Evolutionary conservation across 164 flowering plant genomes (phyloP).

Genomic region (Vitis rotundifolia): DNA sequence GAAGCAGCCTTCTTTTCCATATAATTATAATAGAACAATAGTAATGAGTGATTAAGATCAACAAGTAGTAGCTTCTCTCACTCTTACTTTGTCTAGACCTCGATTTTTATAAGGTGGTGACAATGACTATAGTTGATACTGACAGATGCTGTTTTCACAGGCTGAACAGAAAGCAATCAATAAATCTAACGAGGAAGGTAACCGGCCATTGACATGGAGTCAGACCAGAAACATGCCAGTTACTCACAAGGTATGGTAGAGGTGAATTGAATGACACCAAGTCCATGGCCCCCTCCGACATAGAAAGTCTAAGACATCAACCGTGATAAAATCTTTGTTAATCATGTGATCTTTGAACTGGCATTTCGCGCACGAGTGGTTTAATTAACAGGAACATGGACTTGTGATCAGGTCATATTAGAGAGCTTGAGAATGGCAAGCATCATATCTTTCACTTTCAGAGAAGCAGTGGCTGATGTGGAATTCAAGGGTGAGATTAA

Average conservation of each 20-base stretch:
- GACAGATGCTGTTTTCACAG: conserved; percentile 31
- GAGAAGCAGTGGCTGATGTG: conserved; percentile 88
- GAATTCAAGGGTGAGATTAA: conserved; percentile 70
- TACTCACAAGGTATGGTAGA: conserved; percentile 51
- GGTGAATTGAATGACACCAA: no score
- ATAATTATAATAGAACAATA: background rate
- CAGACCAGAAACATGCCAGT: conserved; percentile 80
- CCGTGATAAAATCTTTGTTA: background rate
- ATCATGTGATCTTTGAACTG: background rate
- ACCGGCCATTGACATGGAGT: conserved; percentile 51
- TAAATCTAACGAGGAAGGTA: conserved; percentile 35
- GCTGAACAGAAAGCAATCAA: conserved; percentile 64
- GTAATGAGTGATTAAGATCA: background rate
- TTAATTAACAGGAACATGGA: background rate
- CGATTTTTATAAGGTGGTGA: background rate
- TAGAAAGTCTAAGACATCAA: no score
- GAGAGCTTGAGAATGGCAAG: conserved; percentile 90
- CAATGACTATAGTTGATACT: background rate
- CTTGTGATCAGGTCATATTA: conserved; percentile 52
- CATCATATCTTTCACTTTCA: conserved; percentile 84
- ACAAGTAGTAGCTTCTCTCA: background rate
- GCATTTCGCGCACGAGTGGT: conserved; percentile 2
- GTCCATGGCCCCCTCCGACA: no score
- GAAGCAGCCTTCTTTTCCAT: background rate
- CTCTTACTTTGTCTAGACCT: background rate